These are phyloP conservation scores for Stagonosporopsis chrysanthemi DNA, from an alignment of 2,329 filamentous ascomycete species.

Conservation along the genomic window DNA sequence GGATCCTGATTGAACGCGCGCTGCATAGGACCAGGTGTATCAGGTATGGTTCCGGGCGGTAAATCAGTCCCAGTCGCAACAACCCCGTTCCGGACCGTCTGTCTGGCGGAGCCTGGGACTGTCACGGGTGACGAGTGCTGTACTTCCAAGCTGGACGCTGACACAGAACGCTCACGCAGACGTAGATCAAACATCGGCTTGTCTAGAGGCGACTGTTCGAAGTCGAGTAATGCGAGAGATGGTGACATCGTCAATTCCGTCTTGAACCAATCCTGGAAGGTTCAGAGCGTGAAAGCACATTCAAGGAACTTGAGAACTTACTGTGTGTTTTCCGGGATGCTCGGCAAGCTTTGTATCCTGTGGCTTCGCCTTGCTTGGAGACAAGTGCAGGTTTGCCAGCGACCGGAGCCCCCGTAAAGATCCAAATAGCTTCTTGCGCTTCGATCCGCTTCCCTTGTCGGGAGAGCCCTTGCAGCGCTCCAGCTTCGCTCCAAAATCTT, in stretches of 20 bases:
- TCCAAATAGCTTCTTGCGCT: conserved; percentile 36
- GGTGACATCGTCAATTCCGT: conserved; percentile 16
- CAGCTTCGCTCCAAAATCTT: conserved; percentile 26
- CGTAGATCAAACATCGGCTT: conserved; percentile 36
- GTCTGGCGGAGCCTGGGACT: conserved; percentile 28
- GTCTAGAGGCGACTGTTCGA: conserved; percentile 35
- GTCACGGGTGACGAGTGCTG: conserved; percentile 41
- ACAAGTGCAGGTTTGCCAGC: conserved; percentile 32
- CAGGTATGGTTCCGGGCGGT: conserved; percentile 36
- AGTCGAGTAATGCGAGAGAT: conserved; percentile 38
- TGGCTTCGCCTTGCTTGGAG: conserved; percentile 27
- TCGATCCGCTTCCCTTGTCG: conserved; percentile 35
- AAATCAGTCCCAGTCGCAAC: conserved; percentile 16
- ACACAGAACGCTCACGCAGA: background rate
- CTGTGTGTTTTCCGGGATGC: background rate
- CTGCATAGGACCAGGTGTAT: conserved; percentile 40
- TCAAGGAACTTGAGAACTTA: background rate
- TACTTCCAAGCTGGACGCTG: conserved; percentile 28
- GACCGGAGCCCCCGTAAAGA: conserved; percentile 41
- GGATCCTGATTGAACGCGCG: conserved; percentile 28
- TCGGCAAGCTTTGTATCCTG: background rate
- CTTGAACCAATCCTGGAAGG: background rate
- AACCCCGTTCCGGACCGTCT: conserved; percentile 2
- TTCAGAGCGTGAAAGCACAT: background rate
- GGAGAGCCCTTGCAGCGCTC: conserved; percentile 23